Conservation (phyloP, 805 yeast species). For the Pichia kluyveri region DNA sequence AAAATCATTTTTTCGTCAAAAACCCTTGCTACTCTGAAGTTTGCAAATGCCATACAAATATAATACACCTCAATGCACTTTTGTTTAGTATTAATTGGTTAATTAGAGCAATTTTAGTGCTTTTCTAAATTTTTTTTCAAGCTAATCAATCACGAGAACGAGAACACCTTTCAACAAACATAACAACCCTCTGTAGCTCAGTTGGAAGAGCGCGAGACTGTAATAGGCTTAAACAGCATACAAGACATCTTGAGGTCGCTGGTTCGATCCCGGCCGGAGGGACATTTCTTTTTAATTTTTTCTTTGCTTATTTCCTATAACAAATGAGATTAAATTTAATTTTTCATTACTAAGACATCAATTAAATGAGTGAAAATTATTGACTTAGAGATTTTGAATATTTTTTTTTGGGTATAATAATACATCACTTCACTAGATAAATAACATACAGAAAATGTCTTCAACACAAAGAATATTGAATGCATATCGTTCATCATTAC, state of each 20-base stretch:
- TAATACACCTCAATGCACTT: no score
- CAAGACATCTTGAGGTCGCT: conserved; percentile 16
- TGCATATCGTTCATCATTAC: conserved; percentile 58
- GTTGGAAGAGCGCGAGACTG: conserved; percentile 19
- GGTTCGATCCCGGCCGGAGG: conserved; percentile 16
- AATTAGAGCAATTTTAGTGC: no score
- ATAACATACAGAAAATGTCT: conserved; percentile 4
- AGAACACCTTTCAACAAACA: no score
- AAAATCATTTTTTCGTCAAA: no score
- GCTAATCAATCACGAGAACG: no score
- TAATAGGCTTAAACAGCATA: conserved; percentile 3
- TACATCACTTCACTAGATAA: neutral
- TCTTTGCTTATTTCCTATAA: neutral
- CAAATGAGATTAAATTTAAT: no score
- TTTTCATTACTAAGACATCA: no score
- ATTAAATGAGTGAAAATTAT: no score
- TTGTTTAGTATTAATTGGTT: no score
- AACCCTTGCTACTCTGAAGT: no score
- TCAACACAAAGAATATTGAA: conserved; percentile 16
- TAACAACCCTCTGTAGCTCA: conserved; percentile 18
- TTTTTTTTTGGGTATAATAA: neutral
- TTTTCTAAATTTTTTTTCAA: no score
- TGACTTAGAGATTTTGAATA: neutral
- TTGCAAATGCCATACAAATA: no score
- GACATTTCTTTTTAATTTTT: neutral